Base-by-base conservation (phyloP, 306 rosid species). In the Begonia masoniana region DNA sequence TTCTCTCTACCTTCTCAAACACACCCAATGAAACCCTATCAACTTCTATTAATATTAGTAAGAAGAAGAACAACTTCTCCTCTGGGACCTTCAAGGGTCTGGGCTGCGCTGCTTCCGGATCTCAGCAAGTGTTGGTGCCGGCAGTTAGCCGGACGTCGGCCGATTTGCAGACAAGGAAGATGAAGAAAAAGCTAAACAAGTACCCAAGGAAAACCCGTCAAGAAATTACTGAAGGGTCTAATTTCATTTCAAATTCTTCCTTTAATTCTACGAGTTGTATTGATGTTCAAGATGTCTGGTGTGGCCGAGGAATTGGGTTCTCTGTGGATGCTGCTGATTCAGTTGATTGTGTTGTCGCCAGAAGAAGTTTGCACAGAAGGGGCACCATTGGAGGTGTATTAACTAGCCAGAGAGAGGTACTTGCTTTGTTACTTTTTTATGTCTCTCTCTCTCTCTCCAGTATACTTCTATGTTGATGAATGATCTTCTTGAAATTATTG, bases 231-330 rank as follows among this genome's bases (percentile, higher is more conserved):
- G 86, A 68, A 43, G 80, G 74, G 57, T 53, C 77, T 23, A n/a
- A 8, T 45, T 45, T 45, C 49, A 45, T 10, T 45, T n/a, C 49
- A 45, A 61, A 61, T 55, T 36, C 64, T 60, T 62, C 43, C 15
- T 43, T 67, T 10, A 69, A 69, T 52, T 68, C 78, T 51, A 59
- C 60, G 11, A 60, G 74, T 19, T 70, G 78, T 68, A 71, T 82
- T 51, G 92, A 83, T 68, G 78, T 78, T 72, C 88, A 79, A 50
- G 99, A 91, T 74, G 99, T 83, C 41, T 86, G 96, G 93, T 91
- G 99, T 65, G 95, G 95, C 13, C 97, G 95, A 4, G 95, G 95
- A 67, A 78, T 83, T 69, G 97, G 95, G 52, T 82, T 89, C 51
- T 78, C 85, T 5, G 53, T 79, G 1, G 93, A 78, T 68, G 68